Evolutionary conservation across 768 basidiomycete genomes (phyloP).

Genomic region (Pilatotrama ljubarskyi): DNA sequence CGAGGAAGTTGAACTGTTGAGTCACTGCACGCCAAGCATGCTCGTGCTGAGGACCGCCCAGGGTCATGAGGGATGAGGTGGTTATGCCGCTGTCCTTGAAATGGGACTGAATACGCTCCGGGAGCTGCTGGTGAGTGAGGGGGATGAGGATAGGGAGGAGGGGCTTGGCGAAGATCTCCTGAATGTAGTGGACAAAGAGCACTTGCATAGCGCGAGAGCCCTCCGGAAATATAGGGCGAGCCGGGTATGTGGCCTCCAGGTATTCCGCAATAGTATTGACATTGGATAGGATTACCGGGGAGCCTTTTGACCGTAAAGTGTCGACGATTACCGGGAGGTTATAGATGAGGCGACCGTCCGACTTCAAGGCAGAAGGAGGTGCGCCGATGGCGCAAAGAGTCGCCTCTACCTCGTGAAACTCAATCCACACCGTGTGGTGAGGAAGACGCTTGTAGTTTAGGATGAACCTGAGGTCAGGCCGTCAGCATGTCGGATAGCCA

Average conservation of each 20-base stretch:
- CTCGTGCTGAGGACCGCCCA: slow-evolving; percentile 51
- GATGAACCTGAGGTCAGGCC: slow-evolving; percentile 49
- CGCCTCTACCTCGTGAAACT: slow-evolving; percentile 66
- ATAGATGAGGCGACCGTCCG: slow-evolving; percentile 63
- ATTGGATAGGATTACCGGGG: slow-evolving; percentile 58
- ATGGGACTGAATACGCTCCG: slow-evolving; percentile 54
- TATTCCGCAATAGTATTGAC: slow-evolving; percentile 68
- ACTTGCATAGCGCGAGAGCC: slow-evolving; percentile 68
- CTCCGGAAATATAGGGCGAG: slow-evolving; percentile 69
- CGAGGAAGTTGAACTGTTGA: slow-evolving; percentile 66
- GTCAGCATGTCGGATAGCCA: not conserved
- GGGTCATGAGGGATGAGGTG: slow-evolving; percentile 19
- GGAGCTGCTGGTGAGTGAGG: slow-evolving; percentile 60
- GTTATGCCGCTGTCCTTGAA: slow-evolving; percentile 35
- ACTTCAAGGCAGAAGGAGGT: slow-evolving; percentile 51
- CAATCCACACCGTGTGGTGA: slow-evolving; percentile 70
- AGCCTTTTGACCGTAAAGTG: slow-evolving; percentile 44
- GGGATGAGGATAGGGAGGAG: slow-evolving; percentile 72
- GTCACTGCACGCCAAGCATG: slow-evolving; percentile 64
- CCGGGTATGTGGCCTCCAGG: slow-evolving; percentile 66
- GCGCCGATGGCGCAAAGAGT: slow-evolving; percentile 60
- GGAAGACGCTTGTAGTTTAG: slow-evolving; percentile 76
- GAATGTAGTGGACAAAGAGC: slow-evolving; percentile 69
- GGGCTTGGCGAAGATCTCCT: slow-evolving; percentile 64
- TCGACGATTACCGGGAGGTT: slow-evolving; percentile 72